Evolutionary conservation across 2,329 filamentous ascomycete species (phyloP), one percentile per base, ranked within the genome.

Genomic region (Arthrobotrys conoides): DNA sequence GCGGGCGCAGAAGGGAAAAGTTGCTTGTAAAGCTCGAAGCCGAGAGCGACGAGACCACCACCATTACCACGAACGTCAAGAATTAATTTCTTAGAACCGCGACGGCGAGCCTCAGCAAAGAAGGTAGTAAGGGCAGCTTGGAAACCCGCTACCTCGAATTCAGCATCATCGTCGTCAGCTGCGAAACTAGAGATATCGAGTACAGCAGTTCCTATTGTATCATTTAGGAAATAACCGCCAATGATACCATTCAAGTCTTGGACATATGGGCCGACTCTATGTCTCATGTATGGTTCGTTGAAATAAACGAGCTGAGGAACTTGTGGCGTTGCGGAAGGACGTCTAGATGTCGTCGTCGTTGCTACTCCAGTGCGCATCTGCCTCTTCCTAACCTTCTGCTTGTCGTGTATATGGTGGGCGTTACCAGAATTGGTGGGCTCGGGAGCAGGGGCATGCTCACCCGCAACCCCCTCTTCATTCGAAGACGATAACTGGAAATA

Each of bases 51-150:
- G 44, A 84, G 83, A 0, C 91, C 90, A 49, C 90, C 91, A 0
- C 85, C 85, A 80, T 92, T 93, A 0, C 85, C 86, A 2, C 88
- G 86, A 6, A 92, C 82, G 80, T 92, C 91, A 76, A 92, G 87
- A 30, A 92, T 86, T 6, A 92, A 22, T 20, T 59, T 70, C 48
- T 77, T 61, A 10, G 73, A 59, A 5, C 33, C 51, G 20, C 46
- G 53, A 3, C 67, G 59, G 24, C 33, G 22, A 49, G 53, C 49
- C 24, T 77, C 73, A 9, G 51, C 61, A 41, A 77, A 71, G 33
- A 77, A 77, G 3, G 30, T 67, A 27, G 27, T 16, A 12, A 77
- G 61, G 0, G 73, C 73, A 24, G 59, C 61, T 22, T 71, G 73
- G 73, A 71, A 71, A 1, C 73, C 73, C 0, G 3, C 9, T 9